A percentile compares a stretch with the other conserved stretches of the same genome.
phyloP scores from a whole-genome alignment of 2,329 filamentous ascomycete species.

The Sporothrix pseudoabietina region DNA sequence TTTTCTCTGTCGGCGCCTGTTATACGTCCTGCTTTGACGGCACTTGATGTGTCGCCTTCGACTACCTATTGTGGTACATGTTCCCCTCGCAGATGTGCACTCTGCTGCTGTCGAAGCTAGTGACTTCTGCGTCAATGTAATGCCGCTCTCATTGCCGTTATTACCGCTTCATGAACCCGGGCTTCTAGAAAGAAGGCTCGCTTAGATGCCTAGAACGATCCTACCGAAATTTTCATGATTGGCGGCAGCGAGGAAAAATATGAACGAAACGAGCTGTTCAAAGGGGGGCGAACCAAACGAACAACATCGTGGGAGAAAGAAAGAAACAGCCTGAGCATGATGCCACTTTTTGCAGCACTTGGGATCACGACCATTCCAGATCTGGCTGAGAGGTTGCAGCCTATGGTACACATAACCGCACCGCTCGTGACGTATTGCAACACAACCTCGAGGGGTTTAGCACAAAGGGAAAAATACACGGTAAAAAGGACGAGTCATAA shows the following conservation, averaged over 20 bases:
- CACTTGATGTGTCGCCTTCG: neutral
- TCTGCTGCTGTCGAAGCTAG: neutral
- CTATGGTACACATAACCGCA: neutral
- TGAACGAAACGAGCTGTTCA: too few relatives aligned
- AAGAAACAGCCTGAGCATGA: slow-evolving; percentile 5
- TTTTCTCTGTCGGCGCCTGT: neutral
- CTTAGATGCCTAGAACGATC: neutral
- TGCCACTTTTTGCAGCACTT: slow-evolving; percentile 10
- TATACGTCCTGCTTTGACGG: neutral
- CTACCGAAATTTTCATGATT: neutral
- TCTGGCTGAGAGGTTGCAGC: neutral
- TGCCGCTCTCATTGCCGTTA: slow-evolving; percentile 5
- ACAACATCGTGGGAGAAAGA: neutral
- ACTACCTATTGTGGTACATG: neutral
- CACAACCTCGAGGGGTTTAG: neutral
- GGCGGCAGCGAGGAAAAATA: neutral
- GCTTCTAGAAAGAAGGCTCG: slow-evolving; percentile 11
- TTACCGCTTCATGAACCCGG: neutral
- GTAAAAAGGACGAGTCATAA: neutral
- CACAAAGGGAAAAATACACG: neutral
- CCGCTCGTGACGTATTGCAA: neutral
- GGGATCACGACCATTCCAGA: neutral
- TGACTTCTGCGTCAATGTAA: slow-evolving; percentile 11
- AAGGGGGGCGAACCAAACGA: neutral
- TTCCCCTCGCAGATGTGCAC: neutral